Evolutionary conservation across 495 filamentous ascomycete species (phyloP), one percentile per base, ranked within the genome.

Genomic region (Pyrenopolyporus hunteri): DNA sequence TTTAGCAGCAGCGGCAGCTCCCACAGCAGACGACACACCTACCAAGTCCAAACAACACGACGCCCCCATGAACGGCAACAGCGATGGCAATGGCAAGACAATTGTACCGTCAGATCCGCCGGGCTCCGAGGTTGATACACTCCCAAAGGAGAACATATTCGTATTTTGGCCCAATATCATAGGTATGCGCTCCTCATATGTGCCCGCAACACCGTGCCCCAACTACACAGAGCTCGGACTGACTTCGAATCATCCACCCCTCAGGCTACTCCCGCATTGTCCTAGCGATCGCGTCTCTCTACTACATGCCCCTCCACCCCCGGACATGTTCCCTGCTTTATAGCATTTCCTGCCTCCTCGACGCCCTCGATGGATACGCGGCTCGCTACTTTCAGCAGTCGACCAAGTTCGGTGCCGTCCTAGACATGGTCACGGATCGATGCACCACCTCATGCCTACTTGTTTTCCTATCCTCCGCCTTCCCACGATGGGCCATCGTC

Each of bases 291-390:
- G 91, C 90, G 32, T 96, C 93, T 44, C 87, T 98, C 58, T 97
- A 97, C 80, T 98, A 95, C 80, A 98, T 98, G 94, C 92, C 93
- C 17, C 83, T 97, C 25, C 94, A 98, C 71, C 94, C 94, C 3
- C 86, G 93, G 68, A 97, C 93, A 19, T 98, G 94, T 78, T 91
- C 89, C 47, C 66, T 91, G 44, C 89, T 98, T 25, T 98, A 98
- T 77, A 90, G 85, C 65, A 79, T 97, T 43, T 96, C 91, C 16
- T 98, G 95, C 73, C 82, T 97, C 26, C 85, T 98, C 29, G 94
- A 98, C 73, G 94, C 92, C 25, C 80, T 98, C 47, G 94, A 98
- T 69, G 94, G 94, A 51, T 87, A 89, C 69, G 92, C 92, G 3
- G 94, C 94, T 36, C 89, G 94, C 23, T 81, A 85, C 66, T 94